A percentile compares a stretch with the other conserved stretches of the same genome.
Evolutionary conservation across 1,284 basidiomycete genomes (phyloP).

Genomic region (Xerocomus alliaceus): DNA sequence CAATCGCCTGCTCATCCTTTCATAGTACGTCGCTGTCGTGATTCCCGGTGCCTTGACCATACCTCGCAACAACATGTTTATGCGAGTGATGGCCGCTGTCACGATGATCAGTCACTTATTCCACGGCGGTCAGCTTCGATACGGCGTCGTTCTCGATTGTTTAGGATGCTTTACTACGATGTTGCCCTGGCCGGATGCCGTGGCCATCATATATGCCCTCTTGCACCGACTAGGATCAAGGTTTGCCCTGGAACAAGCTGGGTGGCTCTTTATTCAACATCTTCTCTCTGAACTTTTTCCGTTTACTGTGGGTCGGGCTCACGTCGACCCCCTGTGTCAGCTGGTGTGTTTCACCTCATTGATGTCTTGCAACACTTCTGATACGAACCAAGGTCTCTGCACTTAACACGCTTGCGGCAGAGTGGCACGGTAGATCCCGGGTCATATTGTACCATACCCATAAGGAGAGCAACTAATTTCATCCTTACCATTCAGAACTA

Average conservation of each 20-base stretch:
- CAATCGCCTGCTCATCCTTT: constrained; percentile 8
- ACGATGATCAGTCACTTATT: constrained; percentile 26
- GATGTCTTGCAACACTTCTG: background rate
- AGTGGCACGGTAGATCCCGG: constrained; percentile 13
- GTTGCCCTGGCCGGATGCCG: constrained; percentile 25
- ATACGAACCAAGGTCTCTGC: constrained; percentile 20
- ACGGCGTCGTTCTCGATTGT: constrained; percentile 7
- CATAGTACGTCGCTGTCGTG: constrained; percentile 16
- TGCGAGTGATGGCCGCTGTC: constrained; percentile 21
- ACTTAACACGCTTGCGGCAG: constrained; percentile 16
- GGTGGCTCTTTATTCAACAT: constrained; percentile 19
- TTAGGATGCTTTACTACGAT: constrained; percentile 18
- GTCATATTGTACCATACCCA: constrained; percentile 14
- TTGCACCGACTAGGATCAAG: constrained; percentile 24
- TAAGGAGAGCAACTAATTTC: background rate
- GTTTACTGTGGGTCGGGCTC: constrained; percentile 1
- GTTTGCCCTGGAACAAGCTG: constrained; percentile 17
- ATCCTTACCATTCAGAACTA: constrained; percentile 1
- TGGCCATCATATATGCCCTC: constrained; percentile 26
- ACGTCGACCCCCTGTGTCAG: constrained; percentile 15
- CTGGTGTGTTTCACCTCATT: constrained; percentile 17
- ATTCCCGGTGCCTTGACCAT: background rate
- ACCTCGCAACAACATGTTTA: constrained; percentile 15
- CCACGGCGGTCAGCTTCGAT: constrained; percentile 14
- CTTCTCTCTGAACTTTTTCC: constrained; percentile 19